Evolutionary conservation across 108 stramenopile genomes (phyloP), one percentile per base, ranked within the genome.

Genomic region (Discostella stelligeroides): DNA sequence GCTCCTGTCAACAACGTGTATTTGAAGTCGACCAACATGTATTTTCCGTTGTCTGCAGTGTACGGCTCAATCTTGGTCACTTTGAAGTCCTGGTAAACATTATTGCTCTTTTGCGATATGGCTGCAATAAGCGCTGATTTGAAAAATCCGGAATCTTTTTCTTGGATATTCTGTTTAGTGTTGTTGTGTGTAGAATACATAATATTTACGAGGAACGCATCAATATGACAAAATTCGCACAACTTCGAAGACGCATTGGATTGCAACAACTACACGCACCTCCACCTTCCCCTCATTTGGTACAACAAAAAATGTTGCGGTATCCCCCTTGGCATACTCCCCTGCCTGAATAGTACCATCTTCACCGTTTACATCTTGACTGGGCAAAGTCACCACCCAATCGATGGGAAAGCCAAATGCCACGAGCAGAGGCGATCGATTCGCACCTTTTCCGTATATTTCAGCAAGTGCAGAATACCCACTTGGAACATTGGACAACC

Each of bases 241-340:
- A 24, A 18, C 13, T 15, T 18, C 24, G 20, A 8, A 8, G 21
- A 50, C 21, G 20, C 51, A 28, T 54, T 29, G 21, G 28, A 24
- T 53, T 40, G 37, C 13, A 39, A 30, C 28, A 30, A n/a, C 11
- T 13, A 45, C 20, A 72, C 87, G 62, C 63, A 88, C 88, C 65
- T 85, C 80, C 8, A 90, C 86, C 23, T 88, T 84, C 23, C 86
- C 86, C 38, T 58, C 71, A 25, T 85, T 83, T 23, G 75, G 70
- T 62, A 90, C 84, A 28, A 94, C 81, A 58, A 84, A 97, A 61
- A 97, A 82, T 28, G 96, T 93, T 9, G 97, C 97, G 17, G 95
- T 96, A 79, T 98, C 97, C 13, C 96, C 97, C 85, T 96, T 96
- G 42, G 85, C 91, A 76, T 98, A 98, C 74, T 98, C 92, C 1